A percentile compares a stretch with the other conserved stretches of the same genome.
phyloP scores from a whole-genome alignment of 2,329 filamentous ascomycete species.

The Metarhizium sp. region DNA sequence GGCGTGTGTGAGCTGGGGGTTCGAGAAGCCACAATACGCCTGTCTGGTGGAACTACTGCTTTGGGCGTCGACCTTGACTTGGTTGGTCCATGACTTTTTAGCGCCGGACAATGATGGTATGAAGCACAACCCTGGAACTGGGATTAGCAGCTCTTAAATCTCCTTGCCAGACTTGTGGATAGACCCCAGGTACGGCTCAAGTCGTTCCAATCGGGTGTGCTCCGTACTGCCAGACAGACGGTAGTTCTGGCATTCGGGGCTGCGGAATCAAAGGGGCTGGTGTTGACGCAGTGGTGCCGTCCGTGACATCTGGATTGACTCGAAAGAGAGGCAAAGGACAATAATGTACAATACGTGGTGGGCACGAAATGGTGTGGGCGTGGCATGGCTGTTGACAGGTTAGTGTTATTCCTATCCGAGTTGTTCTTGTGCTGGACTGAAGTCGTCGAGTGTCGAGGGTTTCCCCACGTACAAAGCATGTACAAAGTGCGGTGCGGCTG shows the following conservation, averaged over 20 bases:
- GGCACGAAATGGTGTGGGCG: neutral
- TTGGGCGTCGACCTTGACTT: neutral
- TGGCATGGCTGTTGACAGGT: neutral
- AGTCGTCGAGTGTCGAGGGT: too few species aligned
- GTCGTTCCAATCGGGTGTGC: neutral
- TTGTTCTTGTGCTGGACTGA: neutral
- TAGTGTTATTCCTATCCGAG: too few species aligned
- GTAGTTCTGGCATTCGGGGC: neutral
- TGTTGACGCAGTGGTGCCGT: too few species aligned
- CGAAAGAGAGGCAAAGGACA: too few species aligned
- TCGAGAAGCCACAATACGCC: neutral
- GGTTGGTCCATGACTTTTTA: neutral
- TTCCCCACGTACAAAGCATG: neutral
- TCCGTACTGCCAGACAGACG: neutral
- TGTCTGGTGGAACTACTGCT: constrained; percentile 1
- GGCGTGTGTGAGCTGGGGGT: too few species aligned
- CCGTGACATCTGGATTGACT: too few species aligned
- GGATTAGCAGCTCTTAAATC: neutral
- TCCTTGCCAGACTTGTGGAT: neutral
- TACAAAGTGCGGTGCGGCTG: neutral
- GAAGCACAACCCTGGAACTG: neutral
- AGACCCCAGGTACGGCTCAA: neutral
- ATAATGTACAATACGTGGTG: too few species aligned
- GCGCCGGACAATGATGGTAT: neutral
- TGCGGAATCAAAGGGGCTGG: too few species aligned